Base-by-base conservation (phyloP, 495 filamentous ascomycete species). In the Annulohypoxylon moriforme region DNA sequence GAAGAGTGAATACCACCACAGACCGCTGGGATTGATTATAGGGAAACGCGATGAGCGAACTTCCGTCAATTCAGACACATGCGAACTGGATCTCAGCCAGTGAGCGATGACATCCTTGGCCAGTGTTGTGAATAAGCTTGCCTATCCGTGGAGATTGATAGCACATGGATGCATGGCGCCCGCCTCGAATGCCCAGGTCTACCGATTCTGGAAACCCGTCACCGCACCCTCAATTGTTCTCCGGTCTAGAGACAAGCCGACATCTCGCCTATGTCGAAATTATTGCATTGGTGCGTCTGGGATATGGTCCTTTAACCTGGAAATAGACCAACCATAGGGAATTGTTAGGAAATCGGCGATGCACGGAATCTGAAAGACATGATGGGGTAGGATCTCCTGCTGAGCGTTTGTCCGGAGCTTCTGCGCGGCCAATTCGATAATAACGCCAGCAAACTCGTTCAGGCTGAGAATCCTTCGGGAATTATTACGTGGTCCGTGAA, bases 1-100 rank as follows among this genome's bases (percentile, higher is more conserved):
- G 68, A 81, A 85, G 2, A 84, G 85, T 16, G 82, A 86, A 58
- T 84, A 86, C 34, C 82, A 80, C 84, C 82, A 85, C 44, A 86
- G 76, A 3, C 82, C 83, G 60, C 85, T 86, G 1, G 78, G 29
- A 59, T 83, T 79, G 20, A 77, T 81, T 9, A 71, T 67, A 25
- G 78, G 73, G 56, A 86, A 85, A 6, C 80, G 82, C 34, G 82
- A 83, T 52, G 81, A 79, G 7, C 82, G 77, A n/a, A 82, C 76
- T 1, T 25, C 71, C 5, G 46, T 64, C 14, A 83, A 67, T n/a
- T n/a, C n/a, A n/a, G n/a, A n/a, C n/a, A n/a, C n/a, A n/a, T n/a
- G n/a, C n/a, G n/a, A n/a, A n/a, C n/a, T n/a, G n/a, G n/a, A n/a
- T n/a, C n/a, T n/a, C n/a, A n/a, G n/a, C n/a, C n/a, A n/a, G n/a